Conservation (phyloP, 805 yeast species). For the Blastobotrys parvus region DNA sequence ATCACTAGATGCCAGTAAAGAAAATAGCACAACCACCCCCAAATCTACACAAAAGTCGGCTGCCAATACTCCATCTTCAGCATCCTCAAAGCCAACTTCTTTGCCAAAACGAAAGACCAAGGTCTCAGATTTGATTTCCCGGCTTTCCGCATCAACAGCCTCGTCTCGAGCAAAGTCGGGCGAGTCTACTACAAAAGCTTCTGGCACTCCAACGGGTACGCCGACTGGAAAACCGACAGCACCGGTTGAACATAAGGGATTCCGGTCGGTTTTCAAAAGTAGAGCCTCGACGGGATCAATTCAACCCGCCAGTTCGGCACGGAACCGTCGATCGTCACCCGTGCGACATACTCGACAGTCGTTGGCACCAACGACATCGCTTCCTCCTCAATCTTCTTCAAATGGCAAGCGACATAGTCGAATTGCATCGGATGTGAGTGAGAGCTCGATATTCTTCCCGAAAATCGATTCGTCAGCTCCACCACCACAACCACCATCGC, state of each 20-base stretch:
- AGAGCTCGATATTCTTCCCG: conserved; percentile 11
- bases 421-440: conserved; percentile 11
- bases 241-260: neutral
- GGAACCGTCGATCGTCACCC: neutral
- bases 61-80: too few species aligned
- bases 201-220: too few species aligned
- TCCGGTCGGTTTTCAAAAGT: conserved; percentile 6
- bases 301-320: neutral
- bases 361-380: neutral
- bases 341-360: neutral
- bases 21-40: too few species aligned
- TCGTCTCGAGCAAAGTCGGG: conserved; percentile 19
- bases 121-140: conserved; percentile 24
- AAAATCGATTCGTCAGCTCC: conserved; percentile 8
- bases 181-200: conserved; percentile 1
- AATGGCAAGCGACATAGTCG: conserved; percentile 2
- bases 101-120: conserved; percentile 17
- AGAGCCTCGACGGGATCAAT: conserved; percentile 2
- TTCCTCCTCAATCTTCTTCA: neutral
- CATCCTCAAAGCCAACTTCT: conserved; percentile 6
- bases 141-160: conserved; percentile 25
- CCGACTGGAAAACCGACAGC: neutral
- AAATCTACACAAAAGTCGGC: too few species aligned
- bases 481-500: conserved; percentile 12
- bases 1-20: too few species aligned